A percentile compares a stretch with the other conserved stretches of the same genome.
Evolutionary conservation across 1,139 yeast species (phyloP).

Genomic region (Yamadazyma triangularis): DNA sequence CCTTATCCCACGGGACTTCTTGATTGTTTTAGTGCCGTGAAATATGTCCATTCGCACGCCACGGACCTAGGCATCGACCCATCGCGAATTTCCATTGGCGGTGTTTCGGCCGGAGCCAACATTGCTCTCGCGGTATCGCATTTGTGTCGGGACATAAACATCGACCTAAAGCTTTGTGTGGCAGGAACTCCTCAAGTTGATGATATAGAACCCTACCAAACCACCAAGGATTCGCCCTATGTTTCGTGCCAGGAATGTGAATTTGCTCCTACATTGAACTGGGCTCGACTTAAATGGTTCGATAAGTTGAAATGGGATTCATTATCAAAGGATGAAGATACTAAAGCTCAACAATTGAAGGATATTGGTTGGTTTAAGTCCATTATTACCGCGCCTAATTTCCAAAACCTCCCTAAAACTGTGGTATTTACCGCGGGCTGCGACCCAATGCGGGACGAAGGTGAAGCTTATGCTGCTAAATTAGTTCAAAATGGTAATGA

Average conservation of each 20-base stretch:
- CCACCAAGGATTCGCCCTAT: constrained; percentile 22
- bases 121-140: constrained; percentile 39
- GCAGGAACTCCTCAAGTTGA: constrained; percentile 30
- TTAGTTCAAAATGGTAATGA: constrained; percentile 32
- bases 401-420: constrained; percentile 37
- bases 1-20: constrained; percentile 46
- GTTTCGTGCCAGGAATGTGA: constrained; percentile 38
- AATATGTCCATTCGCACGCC: constrained; percentile 16
- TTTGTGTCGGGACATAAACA: constrained; percentile 18
- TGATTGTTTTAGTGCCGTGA: constrained; percentile 34
- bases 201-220: constrained; percentile 32
- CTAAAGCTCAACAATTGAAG: constrained; percentile 36
- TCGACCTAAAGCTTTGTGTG: constrained; percentile 17
- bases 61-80: constrained; percentile 23
- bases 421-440: constrained; percentile 42
- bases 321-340: constrained; percentile 31
- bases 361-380: constrained; percentile 26
- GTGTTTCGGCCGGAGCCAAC: constrained; percentile 48
- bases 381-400: constrained; percentile 44
- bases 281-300: constrained; percentile 24
- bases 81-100: constrained; percentile 36
- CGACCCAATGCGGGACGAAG: constrained; percentile 44
- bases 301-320: constrained; percentile 20
- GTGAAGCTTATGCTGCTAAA: constrained; percentile 38
- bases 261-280: constrained; percentile 29